Base-by-base conservation (phyloP, 116 monocot genomes). In the Iris pallida region DNA sequence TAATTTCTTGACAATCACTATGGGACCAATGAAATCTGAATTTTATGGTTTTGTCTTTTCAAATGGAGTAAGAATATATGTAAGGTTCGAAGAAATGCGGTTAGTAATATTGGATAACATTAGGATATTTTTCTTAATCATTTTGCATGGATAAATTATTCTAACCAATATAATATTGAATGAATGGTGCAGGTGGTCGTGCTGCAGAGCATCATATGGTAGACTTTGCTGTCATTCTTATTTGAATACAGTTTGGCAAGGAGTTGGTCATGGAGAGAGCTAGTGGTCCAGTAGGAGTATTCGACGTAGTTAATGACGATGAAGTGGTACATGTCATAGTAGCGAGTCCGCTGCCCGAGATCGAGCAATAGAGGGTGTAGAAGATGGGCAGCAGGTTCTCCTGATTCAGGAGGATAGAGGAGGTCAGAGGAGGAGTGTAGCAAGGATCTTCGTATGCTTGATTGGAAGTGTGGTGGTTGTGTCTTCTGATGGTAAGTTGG, bases 321-420 rank as follows among this genome's bases (percentile, higher is more conserved):
- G 66, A 67, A 49, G 66, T 41, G 40, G 53, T 53, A 16, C 66
- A 51, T 54, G 66, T 67, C 16, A 54, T 67, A 7, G 48, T 60
- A 2, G 60, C 51, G 11, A 56, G 16, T 3, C 43, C 68, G 15
- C 17, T 44, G 16, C 0, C 54, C 1, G 47, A 64, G 45, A 43
- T 16, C 43, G 73, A 73, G 44, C 62, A 54, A 17, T 20, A 63
- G 54, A 64, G 16, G 55, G 43, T 55, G 44, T 56, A 73, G 64
- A 43, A n/a, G n/a, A n/a, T 12, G 1, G 0, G 20, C 4, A 73
- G 4, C 6, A 44, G 54, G 12, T 45, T 63, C 52, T 45, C 71
- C 71, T 4, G 42, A 71, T 2, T 59, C 51, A 9, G 51, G 30
- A 15, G 64, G 46, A 46, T 46, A 56, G 58, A n/a, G n/a, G n/a